Conservation (phyloP, 2,329 filamentous ascomycete species). For the Plenodomus biglobosus region DNA sequence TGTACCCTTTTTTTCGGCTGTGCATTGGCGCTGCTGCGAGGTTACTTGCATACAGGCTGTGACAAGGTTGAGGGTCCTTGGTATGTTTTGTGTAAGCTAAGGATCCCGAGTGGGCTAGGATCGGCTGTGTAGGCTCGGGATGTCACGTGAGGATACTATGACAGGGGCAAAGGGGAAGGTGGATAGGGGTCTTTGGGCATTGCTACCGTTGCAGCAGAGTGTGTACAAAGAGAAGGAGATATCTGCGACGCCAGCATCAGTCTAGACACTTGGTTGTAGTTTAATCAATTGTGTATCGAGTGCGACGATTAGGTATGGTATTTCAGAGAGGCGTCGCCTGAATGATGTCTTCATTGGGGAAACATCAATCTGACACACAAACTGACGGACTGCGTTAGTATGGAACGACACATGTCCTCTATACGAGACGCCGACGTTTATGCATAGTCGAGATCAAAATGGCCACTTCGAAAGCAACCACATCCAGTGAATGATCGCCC, state of each 20-base stretch:
- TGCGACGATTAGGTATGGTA: constrained; percentile 4
- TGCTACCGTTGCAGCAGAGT: constrained; percentile 12
- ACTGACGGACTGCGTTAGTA: neutral
- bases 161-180: too few relatives aligned
- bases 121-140: too few relatives aligned
- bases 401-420: neutral
- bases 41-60: too few relatives aligned
- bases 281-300: constrained; percentile 9
- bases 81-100: too few relatives aligned
- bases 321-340: constrained; percentile 20
- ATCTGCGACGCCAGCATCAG: constrained; percentile 15
- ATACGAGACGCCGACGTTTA: neutral
- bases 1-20: too few relatives aligned
- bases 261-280: constrained; percentile 23
- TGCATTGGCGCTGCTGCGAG: too few relatives aligned
- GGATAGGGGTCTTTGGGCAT: constrained; percentile 32
- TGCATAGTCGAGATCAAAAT: neutral
- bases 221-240: constrained; percentile 28
- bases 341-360: constrained; percentile 24
- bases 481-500: neutral
- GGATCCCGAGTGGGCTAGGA: too few relatives aligned
- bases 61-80: too few relatives aligned
- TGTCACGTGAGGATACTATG: too few relatives aligned
- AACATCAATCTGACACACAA: constrained; percentile 23
- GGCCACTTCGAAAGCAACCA: neutral